A percentile compares a stretch with the other conserved stretches of the same genome.
phyloP scores from a whole-genome alignment of 2,329 filamentous ascomycete genomes.

The Exophiala spinifera region DNA sequence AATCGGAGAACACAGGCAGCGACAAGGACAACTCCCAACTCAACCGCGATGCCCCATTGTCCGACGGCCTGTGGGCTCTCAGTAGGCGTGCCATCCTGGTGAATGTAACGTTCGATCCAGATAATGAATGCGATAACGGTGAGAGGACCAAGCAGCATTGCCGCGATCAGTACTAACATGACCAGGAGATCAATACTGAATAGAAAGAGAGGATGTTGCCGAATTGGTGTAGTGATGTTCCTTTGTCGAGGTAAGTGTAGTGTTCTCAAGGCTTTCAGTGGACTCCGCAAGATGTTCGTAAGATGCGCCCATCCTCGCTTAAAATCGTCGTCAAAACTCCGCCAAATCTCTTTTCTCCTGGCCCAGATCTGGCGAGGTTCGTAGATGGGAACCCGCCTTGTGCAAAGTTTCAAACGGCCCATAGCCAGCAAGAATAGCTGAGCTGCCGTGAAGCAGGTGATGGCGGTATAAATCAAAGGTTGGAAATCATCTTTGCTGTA shows the following conservation, averaged over 20 bases:
- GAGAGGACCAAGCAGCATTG: constrained; percentile 34
- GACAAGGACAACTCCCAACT: constrained; percentile 32
- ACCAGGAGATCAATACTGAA: constrained; percentile 7
- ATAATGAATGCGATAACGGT: constrained; percentile 34
- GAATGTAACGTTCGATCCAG: constrained; percentile 36
- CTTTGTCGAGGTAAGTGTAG: background rate
- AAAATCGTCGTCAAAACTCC: constrained; percentile 23
- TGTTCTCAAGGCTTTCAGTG: background rate
- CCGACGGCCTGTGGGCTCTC: constrained; percentile 34
- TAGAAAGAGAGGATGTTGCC: background rate
- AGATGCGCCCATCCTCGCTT: background rate
- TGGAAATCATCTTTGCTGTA: constrained; percentile 27
- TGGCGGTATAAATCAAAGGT: constrained; percentile 33
- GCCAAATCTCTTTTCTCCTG: constrained; percentile 26
- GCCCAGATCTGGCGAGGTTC: constrained; percentile 30
- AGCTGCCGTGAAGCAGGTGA: constrained; percentile 30
- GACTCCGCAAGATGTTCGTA: background rate
- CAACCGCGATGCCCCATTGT: constrained; percentile 33
- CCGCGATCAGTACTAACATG: constrained; percentile 21
- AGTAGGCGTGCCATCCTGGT: constrained; percentile 31
- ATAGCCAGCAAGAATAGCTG: constrained; percentile 30
- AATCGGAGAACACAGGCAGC: constrained; percentile 32
- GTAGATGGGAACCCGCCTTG: constrained; percentile 31
- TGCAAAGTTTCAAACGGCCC: constrained; percentile 21
- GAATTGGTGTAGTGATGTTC: background rate